Evolutionary conservation across 2,329 filamentous ascomycete species (phyloP), one percentile per base, ranked within the genome.

Genomic region (Knoxdaviesia proteae): DNA sequence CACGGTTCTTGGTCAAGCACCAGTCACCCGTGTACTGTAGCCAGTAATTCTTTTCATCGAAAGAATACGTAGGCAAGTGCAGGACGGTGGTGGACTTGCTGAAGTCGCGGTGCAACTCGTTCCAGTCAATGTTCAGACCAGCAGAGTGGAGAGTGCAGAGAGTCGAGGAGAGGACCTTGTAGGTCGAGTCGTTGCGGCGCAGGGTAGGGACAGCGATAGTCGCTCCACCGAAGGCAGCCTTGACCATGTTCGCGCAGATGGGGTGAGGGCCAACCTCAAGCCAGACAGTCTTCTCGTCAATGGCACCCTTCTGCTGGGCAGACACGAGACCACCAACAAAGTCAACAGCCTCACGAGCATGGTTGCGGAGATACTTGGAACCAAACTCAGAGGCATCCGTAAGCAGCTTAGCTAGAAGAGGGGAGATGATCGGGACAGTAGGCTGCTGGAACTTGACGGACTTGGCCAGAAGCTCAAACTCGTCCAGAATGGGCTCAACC

Each of bases 31-130:
- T 58, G 52, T 74, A 75, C 50, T 67, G 63, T 37, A 74, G 62
- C 71, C 71, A 76, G 54, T 84, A 84, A 48, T 72, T 78, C 63
- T 83, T 82, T 50, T 74, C 63, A 51, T 86, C 76, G 59, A 80
- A 87, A 0, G 67, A 67, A 54, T 86, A 87, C 1, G 69, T 68
- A 0, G 81, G 81, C 1, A 86, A 60, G 5, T 71, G 62, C 5
- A 83, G 58, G 7, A 84, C 62, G 4, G 57, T 56, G 3, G 61
- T 55, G 8, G 55, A 58, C 0, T 49, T 44, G 20, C 52, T 50
- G 47, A 68, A 68, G 46, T 64, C 60, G 43, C 68, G 61, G 49
- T 81, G 74, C 52, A 71, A 81, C 57, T 84, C 80, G 46, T 75
- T 70, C 70, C 80, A 87, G 53, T 79, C 66, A 45, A 87, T 62